Conservation (phyloP, 2,329 filamentous ascomycete genomes). For the Verticillium klebahnii region DNA sequence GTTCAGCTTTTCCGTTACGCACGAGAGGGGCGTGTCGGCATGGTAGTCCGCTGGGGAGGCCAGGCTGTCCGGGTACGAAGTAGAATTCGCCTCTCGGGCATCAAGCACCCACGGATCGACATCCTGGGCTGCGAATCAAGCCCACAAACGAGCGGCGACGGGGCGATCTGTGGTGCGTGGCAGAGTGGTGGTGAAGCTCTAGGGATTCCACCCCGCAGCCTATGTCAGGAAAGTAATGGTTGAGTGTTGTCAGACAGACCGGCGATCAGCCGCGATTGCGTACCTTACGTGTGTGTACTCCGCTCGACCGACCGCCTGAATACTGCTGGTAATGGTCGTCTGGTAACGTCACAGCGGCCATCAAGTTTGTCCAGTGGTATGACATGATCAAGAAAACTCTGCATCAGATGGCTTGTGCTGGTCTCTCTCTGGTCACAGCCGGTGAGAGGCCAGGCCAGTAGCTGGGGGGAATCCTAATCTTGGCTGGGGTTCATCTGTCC, state of each 20-base stretch:
- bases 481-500: background rate
- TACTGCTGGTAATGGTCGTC: background rate
- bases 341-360: background rate
- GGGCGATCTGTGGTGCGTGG: too few relatives aligned
- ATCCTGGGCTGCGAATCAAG: too few relatives aligned
- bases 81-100: background rate
- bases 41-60: background rate
- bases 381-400: background rate
- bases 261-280: background rate
- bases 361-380: background rate
- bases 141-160: too few relatives aligned
- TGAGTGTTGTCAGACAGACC: background rate
- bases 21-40: background rate
- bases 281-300: too few relatives aligned
- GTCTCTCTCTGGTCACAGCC: background rate
- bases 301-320: background rate
- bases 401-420: background rate
- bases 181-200: too few relatives aligned
- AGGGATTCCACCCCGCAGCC: background rate
- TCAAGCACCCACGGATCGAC: background rate
- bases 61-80: background rate
- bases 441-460: background rate
- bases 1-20: background rate
- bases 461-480: background rate
- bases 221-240: background rate